A percentile compares a stretch with the other conserved stretches of the same genome.
Conservation (phyloP, 1,139 yeast species). For the Spathaspora sp. region DNA sequence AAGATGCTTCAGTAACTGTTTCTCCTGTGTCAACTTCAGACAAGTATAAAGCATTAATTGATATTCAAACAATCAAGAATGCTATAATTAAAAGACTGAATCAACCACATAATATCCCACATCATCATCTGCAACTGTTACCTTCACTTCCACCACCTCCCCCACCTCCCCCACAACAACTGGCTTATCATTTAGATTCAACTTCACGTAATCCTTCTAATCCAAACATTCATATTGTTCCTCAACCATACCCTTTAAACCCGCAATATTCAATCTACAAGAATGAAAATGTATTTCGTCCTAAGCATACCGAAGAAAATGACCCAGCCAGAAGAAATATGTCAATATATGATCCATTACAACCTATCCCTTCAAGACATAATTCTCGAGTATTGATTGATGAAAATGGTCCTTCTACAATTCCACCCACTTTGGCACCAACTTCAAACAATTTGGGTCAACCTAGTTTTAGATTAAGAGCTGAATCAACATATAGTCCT, state of each 20-base stretch:
- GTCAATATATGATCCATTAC: slow-evolving; percentile 36
- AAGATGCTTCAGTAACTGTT: slow-evolving; percentile 12
- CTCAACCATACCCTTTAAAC: slow-evolving; percentile 39
- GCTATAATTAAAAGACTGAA: slow-evolving; percentile 6
- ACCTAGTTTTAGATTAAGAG: slow-evolving; percentile 7
- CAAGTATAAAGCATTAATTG: slow-evolving; percentile 3
- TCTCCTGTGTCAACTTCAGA: slow-evolving; percentile 16
- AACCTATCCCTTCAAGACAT: slow-evolving; percentile 25
- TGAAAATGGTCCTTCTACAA: slow-evolving; percentile 6
- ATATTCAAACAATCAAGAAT: slow-evolving; percentile 7
- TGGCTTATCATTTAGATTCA: slow-evolving; percentile 9
- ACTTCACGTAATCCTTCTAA: slow-evolving; percentile 19
- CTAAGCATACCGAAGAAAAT: slow-evolving; percentile 3
- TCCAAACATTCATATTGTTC: slow-evolving; percentile 23
- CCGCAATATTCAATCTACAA: slow-evolving; percentile 35
- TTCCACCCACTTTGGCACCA: slow-evolving; percentile 6
- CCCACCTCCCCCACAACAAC: slow-evolving; percentile 14
- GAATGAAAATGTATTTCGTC: slow-evolving; percentile 10
- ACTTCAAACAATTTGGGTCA: slow-evolving; percentile 6
- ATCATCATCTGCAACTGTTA: slow-evolving; percentile 1
- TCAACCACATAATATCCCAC: slow-evolving; percentile 5
- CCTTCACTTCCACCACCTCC: slow-evolving; percentile 9
- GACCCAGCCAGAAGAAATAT: slow-evolving; percentile 18
- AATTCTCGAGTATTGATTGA: slow-evolving; percentile 12
- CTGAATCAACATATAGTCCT: slow-evolving; percentile 16